Evolutionary conservation across 2,329 filamentous ascomycete species (phyloP).

Genomic region (Aspergillus clavatus): DNA sequence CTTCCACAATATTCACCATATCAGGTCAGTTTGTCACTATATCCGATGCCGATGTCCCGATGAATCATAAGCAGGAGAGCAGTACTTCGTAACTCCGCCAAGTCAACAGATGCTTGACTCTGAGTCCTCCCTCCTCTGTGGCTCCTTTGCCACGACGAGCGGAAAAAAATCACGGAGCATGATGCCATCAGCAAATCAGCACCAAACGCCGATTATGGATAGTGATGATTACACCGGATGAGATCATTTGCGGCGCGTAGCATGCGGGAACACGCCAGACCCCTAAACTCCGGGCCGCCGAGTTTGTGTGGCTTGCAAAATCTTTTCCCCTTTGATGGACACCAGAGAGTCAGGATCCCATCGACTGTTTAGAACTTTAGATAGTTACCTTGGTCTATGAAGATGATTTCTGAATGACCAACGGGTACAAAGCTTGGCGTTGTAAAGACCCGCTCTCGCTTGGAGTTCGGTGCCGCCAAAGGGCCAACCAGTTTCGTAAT

Average conservation of each 20-base stretch:
- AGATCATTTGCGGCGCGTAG: not conserved
- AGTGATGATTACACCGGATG: not conserved
- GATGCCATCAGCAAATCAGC: not conserved
- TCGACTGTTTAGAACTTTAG: no score
- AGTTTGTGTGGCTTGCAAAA: not conserved
- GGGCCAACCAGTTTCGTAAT: no score
- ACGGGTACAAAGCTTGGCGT: not conserved
- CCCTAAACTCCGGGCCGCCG: not conserved
- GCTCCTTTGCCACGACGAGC: not conserved
- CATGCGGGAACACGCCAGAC: not conserved
- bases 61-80: not conserved
- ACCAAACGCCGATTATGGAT: not conserved
- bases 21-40: not conserved
- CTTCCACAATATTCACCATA: not conserved
- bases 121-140: not conserved
- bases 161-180: not conserved
- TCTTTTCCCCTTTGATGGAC: not conserved
- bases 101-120: no score
- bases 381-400: no score
- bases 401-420: no score
- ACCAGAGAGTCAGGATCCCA: no score
- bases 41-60: not conserved
- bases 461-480: not conserved
- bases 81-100: no score
- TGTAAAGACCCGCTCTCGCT: not conserved